Evolutionary conservation across 192 early-diverging fungal species (phyloP).

Genomic region (Geranomyces michiganensis): DNA sequence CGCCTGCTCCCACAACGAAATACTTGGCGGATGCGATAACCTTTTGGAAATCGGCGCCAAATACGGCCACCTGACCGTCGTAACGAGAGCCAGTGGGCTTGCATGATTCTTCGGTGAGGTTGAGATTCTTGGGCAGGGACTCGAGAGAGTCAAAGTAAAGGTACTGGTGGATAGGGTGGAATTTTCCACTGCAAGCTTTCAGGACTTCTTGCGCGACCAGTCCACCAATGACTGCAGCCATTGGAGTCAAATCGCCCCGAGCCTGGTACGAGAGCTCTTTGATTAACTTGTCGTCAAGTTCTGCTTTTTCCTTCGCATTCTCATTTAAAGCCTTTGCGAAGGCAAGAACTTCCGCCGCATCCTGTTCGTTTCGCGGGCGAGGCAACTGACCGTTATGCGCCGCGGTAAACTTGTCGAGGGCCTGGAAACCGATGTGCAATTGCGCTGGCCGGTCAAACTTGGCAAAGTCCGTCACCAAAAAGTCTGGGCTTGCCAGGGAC

Average conservation of each 20-base stretch:
- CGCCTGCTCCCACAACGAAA: slow-evolving; percentile 97
- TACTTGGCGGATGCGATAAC: slow-evolving; percentile 82
- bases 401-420: slow-evolving; percentile 76
- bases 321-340: slow-evolving; percentile 75
- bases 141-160: slow-evolving; percentile 98
- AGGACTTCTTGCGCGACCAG: slow-evolving; percentile 97
- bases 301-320: slow-evolving; percentile 61
- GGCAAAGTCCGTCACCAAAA: slow-evolving; percentile 88
- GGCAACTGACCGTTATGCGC: slow-evolving; percentile 71
- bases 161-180: slow-evolving; percentile 87
- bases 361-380: slow-evolving; percentile 80
- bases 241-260: slow-evolving; percentile 87
- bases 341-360: slow-evolving; percentile 79
- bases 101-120: slow-evolving; percentile 71
- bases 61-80: slow-evolving; percentile 94
- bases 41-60: slow-evolving; percentile 90
- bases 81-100: slow-evolving; percentile 87
- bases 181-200: slow-evolving; percentile 98
- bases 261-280: slow-evolving; percentile 88
- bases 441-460: slow-evolving; percentile 97
- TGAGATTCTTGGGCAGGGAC: slow-evolving; percentile 76
- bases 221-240: slow-evolving; percentile 96
- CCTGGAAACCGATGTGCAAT: slow-evolving; percentile 93
- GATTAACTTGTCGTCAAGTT: slow-evolving; percentile 83
- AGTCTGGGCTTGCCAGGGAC: slow-evolving; percentile 80